A percentile compares a stretch with the other conserved stretches of the same genome.
Evolutionary conservation across 2,329 filamentous ascomycete species (phyloP).

Genomic region (Domatiomyces globalis): DNA sequence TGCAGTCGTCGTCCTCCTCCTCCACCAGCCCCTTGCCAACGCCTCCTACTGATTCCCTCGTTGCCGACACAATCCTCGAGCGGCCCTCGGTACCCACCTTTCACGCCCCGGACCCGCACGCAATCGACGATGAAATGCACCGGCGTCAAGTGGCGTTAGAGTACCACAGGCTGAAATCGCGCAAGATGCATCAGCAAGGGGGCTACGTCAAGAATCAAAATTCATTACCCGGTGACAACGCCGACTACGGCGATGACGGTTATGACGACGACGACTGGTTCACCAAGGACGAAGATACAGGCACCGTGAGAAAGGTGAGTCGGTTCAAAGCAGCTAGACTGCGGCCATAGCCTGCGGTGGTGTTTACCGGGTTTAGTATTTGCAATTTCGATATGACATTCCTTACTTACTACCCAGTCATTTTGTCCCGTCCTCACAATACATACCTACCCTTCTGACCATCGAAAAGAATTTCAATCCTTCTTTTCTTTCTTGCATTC

Average conservation of each 20-base stretch:
- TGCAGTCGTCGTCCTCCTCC: not conserved
- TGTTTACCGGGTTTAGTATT: no score
- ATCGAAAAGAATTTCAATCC: no score
- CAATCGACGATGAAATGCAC: conserved; percentile 58
- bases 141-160: conserved; percentile 66
- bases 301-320: conserved; percentile 28
- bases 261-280: conserved; percentile 51
- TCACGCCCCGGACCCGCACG: conserved; percentile 41
- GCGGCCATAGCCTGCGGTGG: conserved; percentile 12
- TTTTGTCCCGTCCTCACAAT: no score
- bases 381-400: no score
- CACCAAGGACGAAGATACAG: conserved; percentile 38
- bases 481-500: not conserved
- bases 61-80: conserved; percentile 47
- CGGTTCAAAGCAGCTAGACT: conserved; percentile 35
- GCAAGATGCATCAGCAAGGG: conserved; percentile 67
- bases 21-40: conserved; percentile 10
- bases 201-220: conserved; percentile 46
- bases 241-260: conserved; percentile 39
- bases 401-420: no score
- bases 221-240: not conserved
- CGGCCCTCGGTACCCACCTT: conserved; percentile 25
- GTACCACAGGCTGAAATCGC: conserved; percentile 70
- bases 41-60: conserved; percentile 34
- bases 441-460: no score